A percentile compares a stretch with the other conserved stretches of the same genome.
Conservation (phyloP, 192 early-diverging fungal genomes). For the Lobosporangium transversale region DNA sequence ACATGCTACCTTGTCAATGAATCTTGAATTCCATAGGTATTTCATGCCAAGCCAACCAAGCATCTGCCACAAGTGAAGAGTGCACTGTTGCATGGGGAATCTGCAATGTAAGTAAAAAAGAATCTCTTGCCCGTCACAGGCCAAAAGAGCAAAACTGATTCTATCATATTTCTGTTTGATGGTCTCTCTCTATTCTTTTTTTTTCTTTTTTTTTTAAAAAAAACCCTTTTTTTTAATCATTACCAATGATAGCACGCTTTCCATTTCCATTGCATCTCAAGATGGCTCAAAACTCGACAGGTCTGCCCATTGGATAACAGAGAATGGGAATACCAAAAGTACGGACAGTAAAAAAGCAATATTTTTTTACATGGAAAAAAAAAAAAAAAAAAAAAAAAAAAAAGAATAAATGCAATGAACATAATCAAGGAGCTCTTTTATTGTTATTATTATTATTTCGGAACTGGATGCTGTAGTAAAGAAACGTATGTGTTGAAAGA, state of each 20-base stretch:
- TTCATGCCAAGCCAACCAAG: constrained; percentile 98
- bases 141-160: too few species aligned
- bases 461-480: too few species aligned
- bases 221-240: not conserved
- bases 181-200: too few species aligned
- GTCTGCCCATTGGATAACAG: constrained; percentile 98
- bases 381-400: too few species aligned
- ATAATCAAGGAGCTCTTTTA: too few species aligned
- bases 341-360: constrained; percentile 52
- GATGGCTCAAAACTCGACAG: constrained; percentile 96
- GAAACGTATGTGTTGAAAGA: too few species aligned
- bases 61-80: constrained; percentile 88
- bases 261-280: constrained; percentile 98
- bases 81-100: constrained; percentile 98
- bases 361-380: too few species aligned
- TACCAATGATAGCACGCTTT: constrained; percentile 84
- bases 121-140: too few species aligned
- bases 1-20: too few species aligned
- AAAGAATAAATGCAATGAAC: too few species aligned
- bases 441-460: too few species aligned
- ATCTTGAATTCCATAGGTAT: constrained; percentile 73
- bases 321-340: constrained; percentile 99
- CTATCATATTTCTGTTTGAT: too few species aligned
- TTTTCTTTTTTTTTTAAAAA: not conserved
- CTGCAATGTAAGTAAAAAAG: constrained; percentile 83